Percentiles rank a stretch among this genome's conserved stretches.
Conservation (phyloP, 495 filamentous ascomycete genomes). For the Lasiosphaeria ovina region DNA sequence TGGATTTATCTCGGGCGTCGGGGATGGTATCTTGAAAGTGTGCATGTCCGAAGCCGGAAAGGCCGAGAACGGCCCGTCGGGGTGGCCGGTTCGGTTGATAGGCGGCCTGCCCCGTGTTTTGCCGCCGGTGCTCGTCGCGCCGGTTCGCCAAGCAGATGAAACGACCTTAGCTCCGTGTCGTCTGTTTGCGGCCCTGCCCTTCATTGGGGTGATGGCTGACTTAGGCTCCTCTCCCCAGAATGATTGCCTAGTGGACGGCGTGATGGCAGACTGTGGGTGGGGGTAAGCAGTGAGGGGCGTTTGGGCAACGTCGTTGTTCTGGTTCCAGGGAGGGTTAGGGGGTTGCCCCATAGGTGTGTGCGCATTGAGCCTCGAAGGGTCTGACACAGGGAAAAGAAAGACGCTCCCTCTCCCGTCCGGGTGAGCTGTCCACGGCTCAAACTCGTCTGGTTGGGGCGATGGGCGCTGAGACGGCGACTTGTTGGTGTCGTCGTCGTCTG, state of each 20-base stretch:
- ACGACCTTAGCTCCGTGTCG: conserved; percentile 88
- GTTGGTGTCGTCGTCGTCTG: conserved; percentile 67
- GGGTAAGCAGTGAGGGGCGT: conserved; percentile 48
- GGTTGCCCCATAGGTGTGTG: conserved; percentile 16
- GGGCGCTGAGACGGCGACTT: conserved; percentile 63
- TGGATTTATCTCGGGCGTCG: conserved; percentile 28
- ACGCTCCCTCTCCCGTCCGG: conserved; percentile 43
- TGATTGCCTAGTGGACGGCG: conserved; percentile 27
- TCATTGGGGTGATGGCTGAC: conserved; percentile 70
- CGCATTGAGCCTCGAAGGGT: conserved; percentile 21
- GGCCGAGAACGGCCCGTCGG: conserved; percentile 80
- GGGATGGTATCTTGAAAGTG: conserved; percentile 34
- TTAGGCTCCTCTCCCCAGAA: conserved; percentile 49
- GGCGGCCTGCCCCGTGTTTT: conserved; percentile 85
- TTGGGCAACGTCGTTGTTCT: conserved; percentile 38
- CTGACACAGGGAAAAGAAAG: conserved; percentile 37
- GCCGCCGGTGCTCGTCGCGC: conserved; percentile 61
- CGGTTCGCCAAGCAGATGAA: conserved; percentile 89
- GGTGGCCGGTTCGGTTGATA: conserved; percentile 60
- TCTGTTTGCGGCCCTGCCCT: conserved; percentile 71
- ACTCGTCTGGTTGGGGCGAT: conserved; percentile 54
- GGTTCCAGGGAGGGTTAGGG: conserved; percentile 15
- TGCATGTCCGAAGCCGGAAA: conserved; percentile 66
- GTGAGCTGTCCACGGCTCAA: conserved; percentile 50
- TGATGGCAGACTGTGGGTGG: conserved; percentile 30